These are phyloP conservation scores for Cryphonectria radicalis DNA, from an alignment of 2,329 filamentous ascomycete genomes.

Conservation along the genomic window DNA sequence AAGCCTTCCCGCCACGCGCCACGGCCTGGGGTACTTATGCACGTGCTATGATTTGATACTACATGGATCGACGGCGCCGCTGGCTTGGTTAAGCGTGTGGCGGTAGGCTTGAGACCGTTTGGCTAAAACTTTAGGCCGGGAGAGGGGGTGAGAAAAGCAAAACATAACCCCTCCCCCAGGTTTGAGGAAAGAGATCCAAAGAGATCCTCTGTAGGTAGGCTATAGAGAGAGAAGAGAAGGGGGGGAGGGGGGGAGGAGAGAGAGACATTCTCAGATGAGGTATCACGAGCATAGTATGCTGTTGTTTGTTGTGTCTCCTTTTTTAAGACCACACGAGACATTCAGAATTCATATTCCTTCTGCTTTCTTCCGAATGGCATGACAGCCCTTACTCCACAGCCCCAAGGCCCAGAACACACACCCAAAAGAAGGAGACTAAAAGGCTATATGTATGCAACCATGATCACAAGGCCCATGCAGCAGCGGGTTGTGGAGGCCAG, in stretches of 20 bases:
- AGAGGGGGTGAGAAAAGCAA: neutral
- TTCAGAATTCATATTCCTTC: neutral
- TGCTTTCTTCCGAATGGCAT: neutral
- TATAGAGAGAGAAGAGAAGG: no score
- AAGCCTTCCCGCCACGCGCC: neutral
- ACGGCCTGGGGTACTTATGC: neutral
- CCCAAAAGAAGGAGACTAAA: neutral
- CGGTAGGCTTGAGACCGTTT: neutral
- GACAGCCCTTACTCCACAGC: neutral
- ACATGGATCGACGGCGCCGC: neutral
- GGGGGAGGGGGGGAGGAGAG: no score
- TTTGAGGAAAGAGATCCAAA: neutral
- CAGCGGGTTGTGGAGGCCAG: neutral
- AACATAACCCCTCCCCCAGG: neutral
- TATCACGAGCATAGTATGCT: constrained; percentile 1
- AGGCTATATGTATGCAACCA: neutral
- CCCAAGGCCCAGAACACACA: constrained; percentile 5
- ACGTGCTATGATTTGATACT: neutral
- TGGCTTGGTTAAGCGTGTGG: neutral
- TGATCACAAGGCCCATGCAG: constrained; percentile 9
- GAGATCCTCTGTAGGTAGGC: neutral
- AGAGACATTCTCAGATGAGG: neutral
- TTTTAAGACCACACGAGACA: neutral
- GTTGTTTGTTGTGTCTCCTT: neutral
- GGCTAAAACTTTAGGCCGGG: neutral